These are phyloP conservation scores for Suillus subluteus DNA, from an alignment of 768 basidiomycete species.

Conservation along the genomic window DNA sequence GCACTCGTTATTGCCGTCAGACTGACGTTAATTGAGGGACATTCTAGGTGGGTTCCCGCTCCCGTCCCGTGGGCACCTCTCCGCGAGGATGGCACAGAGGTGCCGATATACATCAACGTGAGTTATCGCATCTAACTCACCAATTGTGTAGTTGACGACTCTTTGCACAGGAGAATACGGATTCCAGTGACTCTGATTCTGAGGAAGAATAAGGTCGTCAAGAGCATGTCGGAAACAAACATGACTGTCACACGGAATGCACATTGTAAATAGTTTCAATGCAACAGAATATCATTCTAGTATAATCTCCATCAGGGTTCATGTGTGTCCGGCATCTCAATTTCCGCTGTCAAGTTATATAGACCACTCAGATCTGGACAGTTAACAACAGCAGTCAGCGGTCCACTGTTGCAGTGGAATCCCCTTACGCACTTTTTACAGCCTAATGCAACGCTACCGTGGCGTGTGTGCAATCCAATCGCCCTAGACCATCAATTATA, in stretches of 20 bases:
- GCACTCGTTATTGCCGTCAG: too few relatives aligned
- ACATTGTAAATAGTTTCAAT: background rate
- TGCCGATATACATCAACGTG: background rate
- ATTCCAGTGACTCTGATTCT: background rate
- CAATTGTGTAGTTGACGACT: background rate
- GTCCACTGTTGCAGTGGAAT: constrained; percentile 29
- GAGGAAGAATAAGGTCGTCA: background rate
- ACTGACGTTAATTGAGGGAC: background rate
- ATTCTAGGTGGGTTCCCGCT: background rate
- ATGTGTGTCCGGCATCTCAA: background rate
- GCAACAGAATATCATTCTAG: background rate
- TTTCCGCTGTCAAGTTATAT: background rate
- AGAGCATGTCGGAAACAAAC: background rate
- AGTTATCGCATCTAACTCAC: background rate
- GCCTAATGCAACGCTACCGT: constrained; percentile 18
- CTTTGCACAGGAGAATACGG: background rate
- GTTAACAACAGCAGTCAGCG: background rate
- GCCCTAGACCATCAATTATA: constrained; percentile 11
- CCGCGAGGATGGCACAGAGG: background rate
- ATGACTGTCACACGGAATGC: background rate
- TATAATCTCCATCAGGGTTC: background rate
- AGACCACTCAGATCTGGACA: background rate
- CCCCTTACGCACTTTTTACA: constrained; percentile 19
- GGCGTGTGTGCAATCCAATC: background rate
- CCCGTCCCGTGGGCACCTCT: constrained; percentile 6